A percentile compares a stretch with the other conserved stretches of the same genome.
phyloP scores from a whole-genome alignment of 805 yeast genomes.

The Kuraishia capsulata region DNA sequence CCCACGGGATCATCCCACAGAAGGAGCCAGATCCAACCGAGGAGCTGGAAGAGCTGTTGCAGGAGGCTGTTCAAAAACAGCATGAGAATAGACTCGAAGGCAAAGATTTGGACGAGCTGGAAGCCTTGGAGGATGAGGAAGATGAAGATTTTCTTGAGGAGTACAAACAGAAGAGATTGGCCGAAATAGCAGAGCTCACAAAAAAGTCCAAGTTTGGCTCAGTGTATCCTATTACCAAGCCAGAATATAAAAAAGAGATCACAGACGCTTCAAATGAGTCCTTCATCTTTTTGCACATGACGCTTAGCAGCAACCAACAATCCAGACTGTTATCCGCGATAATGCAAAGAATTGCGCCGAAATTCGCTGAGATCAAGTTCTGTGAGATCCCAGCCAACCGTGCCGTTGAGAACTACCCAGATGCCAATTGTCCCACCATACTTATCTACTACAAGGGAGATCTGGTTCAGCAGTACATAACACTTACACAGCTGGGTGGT shows the following conservation, averaged over 20 bases:
- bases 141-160: slow-evolving; percentile 80
- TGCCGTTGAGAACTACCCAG: slow-evolving; percentile 91
- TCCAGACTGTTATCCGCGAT: slow-evolving; percentile 60
- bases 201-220: slow-evolving; percentile 57
- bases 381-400: slow-evolving; percentile 87
- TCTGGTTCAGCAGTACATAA: slow-evolving; percentile 72
- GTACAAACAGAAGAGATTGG: slow-evolving; percentile 70
- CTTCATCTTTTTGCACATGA: slow-evolving; percentile 71
- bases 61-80: slow-evolving; percentile 70
- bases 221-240: slow-evolving; percentile 72
- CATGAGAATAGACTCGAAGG: slow-evolving; percentile 78
- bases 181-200: slow-evolving; percentile 57
- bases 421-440: slow-evolving; percentile 82
- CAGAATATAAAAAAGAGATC: slow-evolving; percentile 80
- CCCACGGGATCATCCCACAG: slow-evolving; percentile 87
- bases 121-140: slow-evolving; percentile 84
- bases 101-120: slow-evolving; percentile 72
- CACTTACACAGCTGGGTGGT: slow-evolving; percentile 79
- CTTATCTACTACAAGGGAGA: slow-evolving; percentile 72
- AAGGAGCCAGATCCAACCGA: slow-evolving; percentile 84
- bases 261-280: slow-evolving; percentile 66
- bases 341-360: slow-evolving; percentile 48
- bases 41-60: slow-evolving; percentile 79
- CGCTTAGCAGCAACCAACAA: slow-evolving; percentile 60
- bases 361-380: slow-evolving; percentile 76